Percentiles rank a stretch among this genome's conserved stretches.
Conservation (phyloP, 495 filamentous ascomycete species). For the Aspergillus wentii region DNA sequence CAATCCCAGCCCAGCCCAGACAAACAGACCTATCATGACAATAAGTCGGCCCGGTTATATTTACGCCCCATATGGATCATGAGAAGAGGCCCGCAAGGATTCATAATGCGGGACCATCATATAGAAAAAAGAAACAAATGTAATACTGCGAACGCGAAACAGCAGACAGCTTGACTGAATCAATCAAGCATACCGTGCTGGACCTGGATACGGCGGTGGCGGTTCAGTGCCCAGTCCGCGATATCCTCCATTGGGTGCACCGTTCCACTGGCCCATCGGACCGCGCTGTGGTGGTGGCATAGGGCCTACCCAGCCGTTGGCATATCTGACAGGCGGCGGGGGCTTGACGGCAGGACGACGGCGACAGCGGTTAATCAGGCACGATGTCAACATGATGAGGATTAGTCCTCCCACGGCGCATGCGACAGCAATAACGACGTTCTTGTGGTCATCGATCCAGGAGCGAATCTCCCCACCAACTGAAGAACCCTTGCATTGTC, state of each 20-base stretch:
- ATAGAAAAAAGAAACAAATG: too few relatives aligned
- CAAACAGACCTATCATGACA: too few relatives aligned
- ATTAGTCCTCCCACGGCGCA: constrained; percentile 64
- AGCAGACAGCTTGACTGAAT: too few relatives aligned
- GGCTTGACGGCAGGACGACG: constrained; percentile 26
- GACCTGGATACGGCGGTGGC: constrained; percentile 16
- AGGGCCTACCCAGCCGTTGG: constrained; percentile 19
- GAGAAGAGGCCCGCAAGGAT: too few relatives aligned
- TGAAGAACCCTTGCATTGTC: constrained; percentile 61
- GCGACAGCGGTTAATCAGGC: constrained; percentile 53
- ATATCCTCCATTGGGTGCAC: constrained; percentile 19
- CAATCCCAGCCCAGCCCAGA: too few relatives aligned
- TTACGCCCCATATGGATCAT: too few relatives aligned
- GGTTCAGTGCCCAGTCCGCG: constrained; percentile 17
- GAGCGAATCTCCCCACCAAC: constrained; percentile 54
- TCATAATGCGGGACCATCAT: too few relatives aligned
- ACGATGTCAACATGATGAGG: constrained; percentile 55
- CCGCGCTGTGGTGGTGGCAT: constrained; percentile 16
- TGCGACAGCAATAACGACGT: constrained; percentile 70
- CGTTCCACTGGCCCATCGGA: constrained; percentile 24
- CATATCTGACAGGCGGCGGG: constrained; percentile 17
- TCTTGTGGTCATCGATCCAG: constrained; percentile 68
- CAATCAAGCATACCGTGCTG: constrained; percentile 15
- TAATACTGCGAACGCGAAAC: too few relatives aligned
- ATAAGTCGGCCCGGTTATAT: too few relatives aligned